Base-by-base conservation (phyloP, 2,329 filamentous ascomycete genomes). In the Fusarium sp. region DNA sequence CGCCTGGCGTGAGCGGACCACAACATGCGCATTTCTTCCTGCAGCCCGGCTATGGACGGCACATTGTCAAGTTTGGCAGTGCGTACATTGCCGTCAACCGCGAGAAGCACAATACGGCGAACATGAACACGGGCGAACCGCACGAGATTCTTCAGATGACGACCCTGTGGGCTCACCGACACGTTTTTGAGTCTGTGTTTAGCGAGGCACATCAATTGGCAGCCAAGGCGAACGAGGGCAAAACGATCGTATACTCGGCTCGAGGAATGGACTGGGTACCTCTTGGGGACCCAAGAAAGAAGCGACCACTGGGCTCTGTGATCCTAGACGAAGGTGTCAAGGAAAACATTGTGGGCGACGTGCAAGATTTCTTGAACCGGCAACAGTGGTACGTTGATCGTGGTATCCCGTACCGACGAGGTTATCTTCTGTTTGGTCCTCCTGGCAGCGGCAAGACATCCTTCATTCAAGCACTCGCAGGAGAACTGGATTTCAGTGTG, bases 121-220 rank as follows among this genome's bases (percentile, higher is more conserved):
- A 96, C 78, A 89, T 93, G 78, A 91, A 91, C 58, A 95, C 92
- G 29, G 96, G 96, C 66, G 93, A 94, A 75, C 96, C 96, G 1
- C 97, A 98, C 85, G 96, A 99, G 84, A 97, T 95, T 1, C 89
- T 99, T 57, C 96, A 94, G 67, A 85, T 99, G 68, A 98, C 96
- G 4, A 96, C 96, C 1, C 87, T 99, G 14, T 98, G 97, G 86
- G 89, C 94, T 56, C 92, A 98, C 76, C 92, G 95, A 4, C 90
- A 96, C 76, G 90, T 98, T 16, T 98, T 99, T 78, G 94, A 97
- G 80, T 91, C 94, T 24, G 90, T 99, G 16, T 98, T 99, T 78
- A 88, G 88, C 24, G 94, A 98, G 82, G 96, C 96, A 5, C 94
- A 98, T 79, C 86, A 89, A 20, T 87, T 98, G 67, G 95, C 95